Evolutionary conservation across 495 filamentous ascomycete species (phyloP), one percentile per base, ranked within the genome.

Genomic region (Neurospora sp.): DNA sequence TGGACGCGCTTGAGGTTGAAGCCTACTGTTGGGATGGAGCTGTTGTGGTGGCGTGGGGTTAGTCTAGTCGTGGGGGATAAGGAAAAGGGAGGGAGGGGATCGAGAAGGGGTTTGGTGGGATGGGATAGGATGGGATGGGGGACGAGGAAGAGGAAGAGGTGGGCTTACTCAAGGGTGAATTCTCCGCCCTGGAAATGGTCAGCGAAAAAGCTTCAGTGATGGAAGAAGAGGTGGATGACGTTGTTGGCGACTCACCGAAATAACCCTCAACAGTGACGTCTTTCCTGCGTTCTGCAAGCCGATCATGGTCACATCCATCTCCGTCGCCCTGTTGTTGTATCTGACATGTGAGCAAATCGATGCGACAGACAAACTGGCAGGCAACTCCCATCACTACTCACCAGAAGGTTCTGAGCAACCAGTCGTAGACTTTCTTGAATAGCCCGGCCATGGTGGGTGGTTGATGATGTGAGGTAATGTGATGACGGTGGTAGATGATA

Each of bases 261-360:
- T 85, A 74, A 99, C 96, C 72, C 95, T 89, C 81, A 98, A 87
- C 80, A 99, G 83, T 41, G 95, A 98, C 69, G 96, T 98, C 84
- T 99, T 99, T 75, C 96, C 96, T 71, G 96, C 96, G 85, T 99
- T 99, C 82, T 99, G 96, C 81, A 99, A 85, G 35, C 96, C 96
- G 85, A 99, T 96, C 93, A 99, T 97, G 75, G 96, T 99, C 82
- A 99, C 93, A 82, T 99, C 95, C 93, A 99, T 97, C 87, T 99
- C 96, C 46, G 93, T 97, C 74, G 95, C 93, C 96, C 96, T 99
- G 70, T 73, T 72, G 54, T 37, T 72, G 54, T 37, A 77, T 69
- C 71, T 40, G 37, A 49, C 23, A n/a, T 69, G 44, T 23, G n/a
- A 35, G 3, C 1, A 71, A 35, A 35, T 31, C 49, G 69, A 69